A percentile compares a stretch with the other conserved stretches of the same genome.
Evolutionary conservation across 179 eudicot species (phyloP).

Genomic region (Nepenthes alata): DNA sequence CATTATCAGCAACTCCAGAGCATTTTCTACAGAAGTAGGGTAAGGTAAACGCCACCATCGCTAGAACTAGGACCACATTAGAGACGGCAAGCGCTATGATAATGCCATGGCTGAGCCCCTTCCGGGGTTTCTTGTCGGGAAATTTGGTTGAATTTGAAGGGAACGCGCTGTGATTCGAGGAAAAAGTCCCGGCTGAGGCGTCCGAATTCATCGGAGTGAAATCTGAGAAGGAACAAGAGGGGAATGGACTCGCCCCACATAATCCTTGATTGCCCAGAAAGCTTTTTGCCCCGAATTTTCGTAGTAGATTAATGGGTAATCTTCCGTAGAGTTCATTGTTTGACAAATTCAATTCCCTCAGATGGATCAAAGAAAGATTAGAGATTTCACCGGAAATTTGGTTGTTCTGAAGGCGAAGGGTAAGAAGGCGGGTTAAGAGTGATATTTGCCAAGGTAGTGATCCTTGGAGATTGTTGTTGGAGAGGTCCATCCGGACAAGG

Average conservation of each 20-base stretch:
- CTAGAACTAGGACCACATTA: slow-evolving; percentile 30
- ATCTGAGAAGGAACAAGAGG: slow-evolving; percentile 33
- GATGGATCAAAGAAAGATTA: slow-evolving; percentile 9
- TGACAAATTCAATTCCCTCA: slow-evolving; percentile 46
- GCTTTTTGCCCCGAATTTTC: slow-evolving; percentile 32
- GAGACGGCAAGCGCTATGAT: slow-evolving; percentile 35
- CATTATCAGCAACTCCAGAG: slow-evolving; percentile 23
- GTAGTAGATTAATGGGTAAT: slow-evolving; percentile 22
- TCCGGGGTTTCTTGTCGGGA: slow-evolving; percentile 11
- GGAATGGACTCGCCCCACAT: slow-evolving; percentile 48
- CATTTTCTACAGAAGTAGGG: slow-evolving; percentile 42
- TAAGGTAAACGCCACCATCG: slow-evolving; percentile 28
- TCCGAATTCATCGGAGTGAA: slow-evolving; percentile 18
- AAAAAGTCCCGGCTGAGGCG: slow-evolving; percentile 36
- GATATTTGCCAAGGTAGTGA: slow-evolving; percentile 30
- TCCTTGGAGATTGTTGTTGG: slow-evolving; percentile 70
- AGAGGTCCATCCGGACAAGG: slow-evolving; percentile 55
- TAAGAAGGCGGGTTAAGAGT: slow-evolving; percentile 38
- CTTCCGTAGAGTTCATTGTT: slow-evolving; percentile 61
- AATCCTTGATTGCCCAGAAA: slow-evolving; percentile 66
- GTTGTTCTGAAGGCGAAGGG: slow-evolving; percentile 52
- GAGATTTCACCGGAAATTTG: slow-evolving; percentile 56
- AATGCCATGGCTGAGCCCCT: slow-evolving; percentile 35
- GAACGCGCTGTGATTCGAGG: slow-evolving; percentile 52
- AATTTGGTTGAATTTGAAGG: slow-evolving; percentile 20